Evolutionary conservation across 441 rosid species (phyloP).

Genomic region (Adansonia grandidieri): DNA sequence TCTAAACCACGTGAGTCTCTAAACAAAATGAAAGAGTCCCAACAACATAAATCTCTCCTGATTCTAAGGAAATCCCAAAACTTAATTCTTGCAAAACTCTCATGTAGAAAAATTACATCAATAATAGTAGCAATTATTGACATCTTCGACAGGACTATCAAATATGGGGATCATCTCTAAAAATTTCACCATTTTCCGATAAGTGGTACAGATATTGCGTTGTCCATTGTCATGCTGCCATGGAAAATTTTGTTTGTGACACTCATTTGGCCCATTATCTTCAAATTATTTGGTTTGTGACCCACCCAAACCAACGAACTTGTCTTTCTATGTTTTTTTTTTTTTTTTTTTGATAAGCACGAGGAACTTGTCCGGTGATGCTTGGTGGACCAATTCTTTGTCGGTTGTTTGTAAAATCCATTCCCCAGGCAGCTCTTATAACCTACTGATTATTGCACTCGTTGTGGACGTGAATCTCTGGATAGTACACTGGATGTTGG

Average conservation of each 20-base stretch:
- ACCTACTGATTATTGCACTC: slow-evolving; percentile 3
- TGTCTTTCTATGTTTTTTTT: neutral
- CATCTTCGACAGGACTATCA: neutral
- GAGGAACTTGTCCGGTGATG: slow-evolving; percentile 3
- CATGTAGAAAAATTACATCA: neutral
- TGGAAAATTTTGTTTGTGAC: neutral
- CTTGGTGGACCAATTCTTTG: neutral
- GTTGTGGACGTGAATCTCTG: neutral
- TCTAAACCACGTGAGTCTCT: too few species aligned
- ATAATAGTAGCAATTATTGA: slow-evolving; percentile 16
- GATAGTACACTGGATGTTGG: neutral
- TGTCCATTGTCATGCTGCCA: neutral
- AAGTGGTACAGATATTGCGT: neutral
- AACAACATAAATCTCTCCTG: too few species aligned
- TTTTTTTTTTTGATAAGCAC: neutral
- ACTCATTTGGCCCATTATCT: neutral
- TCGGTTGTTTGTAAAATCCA: neutral
- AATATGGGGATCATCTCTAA: neutral
- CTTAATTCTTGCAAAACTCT: slow-evolving; percentile 18
- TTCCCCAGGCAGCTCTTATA: neutral
- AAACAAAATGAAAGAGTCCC: too few species aligned
- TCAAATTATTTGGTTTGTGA: slow-evolving; percentile 10
- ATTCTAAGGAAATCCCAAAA: neutral
- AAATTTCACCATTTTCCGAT: neutral
- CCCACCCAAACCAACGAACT: slow-evolving; percentile 3